Conservation (phyloP, 106 monocot species). For the Dioscorea alata region DNA sequence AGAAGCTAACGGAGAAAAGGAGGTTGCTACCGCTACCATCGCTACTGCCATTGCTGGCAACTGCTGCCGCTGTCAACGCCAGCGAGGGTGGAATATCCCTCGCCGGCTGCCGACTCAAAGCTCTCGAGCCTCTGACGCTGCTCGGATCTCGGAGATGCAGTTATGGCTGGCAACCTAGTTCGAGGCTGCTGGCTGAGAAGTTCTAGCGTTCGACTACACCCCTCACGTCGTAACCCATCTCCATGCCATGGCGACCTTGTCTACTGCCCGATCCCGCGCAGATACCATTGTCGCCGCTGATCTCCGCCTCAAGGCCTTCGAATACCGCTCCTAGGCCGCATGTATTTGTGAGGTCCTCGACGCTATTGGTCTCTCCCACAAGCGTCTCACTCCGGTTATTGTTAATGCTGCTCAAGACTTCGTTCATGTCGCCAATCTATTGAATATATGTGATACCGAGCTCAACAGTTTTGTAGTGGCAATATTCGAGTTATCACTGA, state of each 20-base stretch:
- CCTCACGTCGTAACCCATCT: slow-evolving; percentile 59
- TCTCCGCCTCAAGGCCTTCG: slow-evolving; percentile 62
- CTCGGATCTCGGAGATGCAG: slow-evolving; percentile 53
- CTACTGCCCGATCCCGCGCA: slow-evolving; percentile 55
- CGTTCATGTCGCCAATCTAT: slow-evolving; percentile 69
- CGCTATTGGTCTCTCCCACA: slow-evolving; percentile 50
- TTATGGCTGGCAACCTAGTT: slow-evolving; percentile 71
- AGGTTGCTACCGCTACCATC: no score
- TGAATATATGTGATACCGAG: slow-evolving; percentile 85
- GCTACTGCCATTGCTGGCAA: no score
- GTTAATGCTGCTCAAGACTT: slow-evolving; percentile 48
- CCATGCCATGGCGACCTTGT: slow-evolving; percentile 65
- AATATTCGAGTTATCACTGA: slow-evolving; percentile 69
- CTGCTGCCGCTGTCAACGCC: no score
- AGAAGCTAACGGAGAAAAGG: no score
- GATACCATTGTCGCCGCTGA: slow-evolving; percentile 66
- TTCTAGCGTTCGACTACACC: slow-evolving; percentile 72
- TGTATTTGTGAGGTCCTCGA: slow-evolving; percentile 76
- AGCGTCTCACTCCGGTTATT: slow-evolving; percentile 52
- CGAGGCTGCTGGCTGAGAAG: slow-evolving; percentile 43
- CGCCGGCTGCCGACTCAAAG: no score
- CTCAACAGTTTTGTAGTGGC: slow-evolving; percentile 87
- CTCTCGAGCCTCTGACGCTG: slow-evolving; percentile 45
- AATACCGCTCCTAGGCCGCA: slow-evolving; percentile 67
- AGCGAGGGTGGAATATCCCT: no score